A percentile compares a stretch with the other conserved stretches of the same genome.
Conservation (phyloP, 2,329 filamentous ascomycete genomes). For the Ustulina deusta region DNA sequence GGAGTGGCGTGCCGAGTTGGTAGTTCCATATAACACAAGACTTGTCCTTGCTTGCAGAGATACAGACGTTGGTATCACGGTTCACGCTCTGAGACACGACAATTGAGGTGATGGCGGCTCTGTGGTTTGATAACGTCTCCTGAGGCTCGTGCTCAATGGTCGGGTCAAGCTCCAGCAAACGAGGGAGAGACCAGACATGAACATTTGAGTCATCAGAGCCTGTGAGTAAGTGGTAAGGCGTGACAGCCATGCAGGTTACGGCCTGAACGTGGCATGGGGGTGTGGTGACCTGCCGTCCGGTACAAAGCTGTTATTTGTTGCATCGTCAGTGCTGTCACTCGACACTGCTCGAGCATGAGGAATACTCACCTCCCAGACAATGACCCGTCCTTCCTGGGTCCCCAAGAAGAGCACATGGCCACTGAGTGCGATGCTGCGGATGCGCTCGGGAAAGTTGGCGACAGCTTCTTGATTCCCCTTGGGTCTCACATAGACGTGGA, state of each 20-base stretch:
- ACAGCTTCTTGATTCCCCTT: conserved; percentile 89
- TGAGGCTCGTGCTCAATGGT: conserved; percentile 74
- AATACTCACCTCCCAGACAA: conserved; percentile 86
- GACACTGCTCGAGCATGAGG: background rate
- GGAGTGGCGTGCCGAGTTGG: conserved; percentile 77
- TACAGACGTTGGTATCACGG: conserved; percentile 79
- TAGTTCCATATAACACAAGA: conserved; percentile 96
- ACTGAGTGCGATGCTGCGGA: conserved; percentile 80
- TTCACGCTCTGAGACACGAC: conserved; percentile 74
- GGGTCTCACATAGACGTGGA: conserved; percentile 89
- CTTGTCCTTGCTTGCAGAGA: conserved; percentile 87
- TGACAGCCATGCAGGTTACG: conserved; percentile 80
- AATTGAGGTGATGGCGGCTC: conserved; percentile 76
- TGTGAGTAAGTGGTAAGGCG: conserved; percentile 78
- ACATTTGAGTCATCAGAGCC: conserved; percentile 89
- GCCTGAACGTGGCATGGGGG: conserved; percentile 82
- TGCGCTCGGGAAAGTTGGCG: conserved; percentile 87
- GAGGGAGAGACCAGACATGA: conserved; percentile 88
- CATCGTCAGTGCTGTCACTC: conserved; percentile 40
- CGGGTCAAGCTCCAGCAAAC: conserved; percentile 72
- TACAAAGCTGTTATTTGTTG: conserved; percentile 67
- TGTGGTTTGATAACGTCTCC: conserved; percentile 81
- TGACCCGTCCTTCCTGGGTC: conserved; percentile 84
- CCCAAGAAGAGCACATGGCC: conserved; percentile 82
- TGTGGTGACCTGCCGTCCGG: conserved; percentile 80